These are phyloP conservation scores for Fusarium napiforme DNA, from an alignment of 2,329 filamentous ascomycete species.

Conservation along the genomic window DNA sequence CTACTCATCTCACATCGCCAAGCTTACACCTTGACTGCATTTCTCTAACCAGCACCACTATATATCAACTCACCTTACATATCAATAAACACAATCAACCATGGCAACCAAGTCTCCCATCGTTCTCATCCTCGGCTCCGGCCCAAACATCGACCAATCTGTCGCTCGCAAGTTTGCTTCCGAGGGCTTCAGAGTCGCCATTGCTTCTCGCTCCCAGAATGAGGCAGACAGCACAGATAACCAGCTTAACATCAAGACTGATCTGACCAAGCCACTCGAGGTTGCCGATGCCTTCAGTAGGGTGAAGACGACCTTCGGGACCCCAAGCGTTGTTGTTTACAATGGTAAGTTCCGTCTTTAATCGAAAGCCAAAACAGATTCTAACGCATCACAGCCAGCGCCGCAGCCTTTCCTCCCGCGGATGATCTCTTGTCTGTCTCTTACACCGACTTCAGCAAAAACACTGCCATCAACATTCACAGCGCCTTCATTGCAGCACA, in stretches of 20 bases:
- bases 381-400: constrained; percentile 1
- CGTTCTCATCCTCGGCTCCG: constrained; percentile 43
- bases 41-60: fast-evolving
- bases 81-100: fast-evolving
- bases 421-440: constrained; percentile 25
- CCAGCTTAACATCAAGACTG: constrained; percentile 50
- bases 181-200: constrained; percentile 41
- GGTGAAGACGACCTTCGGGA: constrained; percentile 30
- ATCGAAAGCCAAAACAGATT: fast-evolving
- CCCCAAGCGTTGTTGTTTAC: constrained; percentile 31
- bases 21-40: background rate
- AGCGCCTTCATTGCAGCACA: constrained; percentile 30
- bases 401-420: background rate
- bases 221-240: constrained; percentile 32
- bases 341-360: background rate
- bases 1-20: background rate
- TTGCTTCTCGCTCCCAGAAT: constrained; percentile 38
- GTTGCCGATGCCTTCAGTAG: constrained; percentile 26
- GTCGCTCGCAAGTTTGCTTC: constrained; percentile 40
- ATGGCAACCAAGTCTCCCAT: constrained; percentile 18
- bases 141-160: constrained; percentile 39
- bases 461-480: constrained; percentile 14
- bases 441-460: constrained; percentile 16
- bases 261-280: constrained; percentile 49
- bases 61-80: fast-evolving